Conservation (phyloP, 2,329 filamentous ascomycete species). For the Lachnellula subtilissima region DNA sequence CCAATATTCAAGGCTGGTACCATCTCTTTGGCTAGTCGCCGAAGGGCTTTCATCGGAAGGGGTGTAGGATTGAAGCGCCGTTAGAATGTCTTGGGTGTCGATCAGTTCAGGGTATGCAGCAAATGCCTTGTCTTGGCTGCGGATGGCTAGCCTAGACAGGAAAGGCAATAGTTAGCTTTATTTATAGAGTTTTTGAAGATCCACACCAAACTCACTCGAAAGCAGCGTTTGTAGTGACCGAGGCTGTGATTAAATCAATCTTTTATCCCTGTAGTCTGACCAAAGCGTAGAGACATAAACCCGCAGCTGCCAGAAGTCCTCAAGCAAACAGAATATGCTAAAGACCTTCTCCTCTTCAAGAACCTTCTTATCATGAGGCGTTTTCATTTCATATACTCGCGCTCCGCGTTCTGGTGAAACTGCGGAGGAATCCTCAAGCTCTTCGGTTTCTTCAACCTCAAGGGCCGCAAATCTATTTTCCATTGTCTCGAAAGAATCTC, state of each 20-base stretch:
- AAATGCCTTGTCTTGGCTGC: not conserved
- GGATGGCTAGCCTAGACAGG: not conserved
- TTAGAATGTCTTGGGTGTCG: not conserved
- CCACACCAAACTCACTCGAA: not conserved
- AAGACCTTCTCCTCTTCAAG: conserved; percentile 8
- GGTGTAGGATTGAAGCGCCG: not conserved
- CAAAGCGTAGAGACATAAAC: conserved; percentile 2
- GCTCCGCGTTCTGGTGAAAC: not conserved
- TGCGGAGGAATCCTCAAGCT: not conserved
- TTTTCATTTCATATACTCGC: not conserved
- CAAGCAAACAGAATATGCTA: conserved; percentile 9
- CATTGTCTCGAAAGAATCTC: not conserved
- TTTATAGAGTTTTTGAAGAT: not conserved
- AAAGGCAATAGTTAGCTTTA: not conserved
- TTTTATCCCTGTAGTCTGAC: not conserved
- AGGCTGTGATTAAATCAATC: conserved; percentile 10
- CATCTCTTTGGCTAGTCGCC: too few species aligned
- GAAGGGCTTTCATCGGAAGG: too few species aligned
- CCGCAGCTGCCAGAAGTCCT: conserved; percentile 6
- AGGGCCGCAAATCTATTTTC: conserved; percentile 11
- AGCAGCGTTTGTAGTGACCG: conserved; percentile 8
- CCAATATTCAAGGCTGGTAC: too few species aligned
- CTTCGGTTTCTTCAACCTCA: conserved; percentile 11
- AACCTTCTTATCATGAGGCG: not conserved
- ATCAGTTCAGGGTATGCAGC: not conserved